These are phyloP conservation scores for Ceratocystis eucalypticola DNA, from an alignment of 2,329 filamentous ascomycete genomes.

Conservation along the genomic window DNA sequence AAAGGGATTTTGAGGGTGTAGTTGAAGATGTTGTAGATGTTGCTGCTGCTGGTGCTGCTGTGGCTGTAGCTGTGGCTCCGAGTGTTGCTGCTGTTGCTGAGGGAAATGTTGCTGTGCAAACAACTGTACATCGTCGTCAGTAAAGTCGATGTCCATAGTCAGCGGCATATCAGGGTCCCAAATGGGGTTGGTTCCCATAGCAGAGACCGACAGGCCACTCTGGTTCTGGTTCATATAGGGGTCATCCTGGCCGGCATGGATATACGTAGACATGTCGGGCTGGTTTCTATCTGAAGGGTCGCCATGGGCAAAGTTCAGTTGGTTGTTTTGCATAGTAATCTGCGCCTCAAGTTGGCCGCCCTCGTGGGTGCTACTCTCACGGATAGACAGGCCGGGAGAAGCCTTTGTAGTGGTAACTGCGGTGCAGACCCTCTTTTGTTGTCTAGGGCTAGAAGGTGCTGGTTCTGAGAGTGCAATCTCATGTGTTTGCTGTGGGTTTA, in stretches of 20 bases:
- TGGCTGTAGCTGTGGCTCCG: constrained; percentile 22
- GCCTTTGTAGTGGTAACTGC: not conserved
- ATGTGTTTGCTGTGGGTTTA: not conserved
- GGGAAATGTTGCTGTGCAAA: constrained; percentile 27
- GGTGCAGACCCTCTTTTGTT: not conserved
- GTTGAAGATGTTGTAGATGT: constrained; percentile 6
- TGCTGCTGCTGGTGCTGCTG: constrained; percentile 18
- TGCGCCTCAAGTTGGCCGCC: constrained; percentile 23
- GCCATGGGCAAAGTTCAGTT: constrained; percentile 35
- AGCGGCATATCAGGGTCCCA: constrained; percentile 39
- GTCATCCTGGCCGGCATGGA: constrained; percentile 34
- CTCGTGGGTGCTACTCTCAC: constrained; percentile 30
- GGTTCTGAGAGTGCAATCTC: not conserved
- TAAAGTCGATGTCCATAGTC: constrained; percentile 48
- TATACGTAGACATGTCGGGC: constrained; percentile 34
- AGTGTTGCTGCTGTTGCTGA: constrained; percentile 23
- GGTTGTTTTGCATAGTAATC: constrained; percentile 44
- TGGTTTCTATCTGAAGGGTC: constrained; percentile 39
- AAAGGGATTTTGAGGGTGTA: constrained; percentile 8
- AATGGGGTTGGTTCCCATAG: constrained; percentile 38
- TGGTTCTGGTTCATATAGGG: constrained; percentile 33
- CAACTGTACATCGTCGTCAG: constrained; percentile 31
- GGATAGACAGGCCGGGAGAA: not conserved
- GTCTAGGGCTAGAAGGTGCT: constrained; percentile 10
- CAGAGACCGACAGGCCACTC: constrained; percentile 47